These are phyloP conservation scores for Phragmites australis DNA, from an alignment of 176 grass and related monocot genomes.

Conservation along the genomic window DNA sequence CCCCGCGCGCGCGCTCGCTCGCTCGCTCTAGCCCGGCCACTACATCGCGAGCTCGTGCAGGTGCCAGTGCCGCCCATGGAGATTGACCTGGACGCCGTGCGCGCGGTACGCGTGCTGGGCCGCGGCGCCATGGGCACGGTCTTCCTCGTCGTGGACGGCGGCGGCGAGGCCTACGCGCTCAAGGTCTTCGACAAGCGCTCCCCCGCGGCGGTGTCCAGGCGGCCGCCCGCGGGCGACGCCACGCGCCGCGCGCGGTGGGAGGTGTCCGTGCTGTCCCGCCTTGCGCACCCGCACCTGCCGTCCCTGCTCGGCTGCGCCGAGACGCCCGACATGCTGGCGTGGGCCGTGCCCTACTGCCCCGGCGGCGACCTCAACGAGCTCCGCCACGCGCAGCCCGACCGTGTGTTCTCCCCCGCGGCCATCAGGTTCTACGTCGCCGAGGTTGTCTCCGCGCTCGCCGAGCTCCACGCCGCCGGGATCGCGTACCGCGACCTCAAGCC, in stretches of 20 bases:
- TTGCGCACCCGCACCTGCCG: constrained; percentile 80
- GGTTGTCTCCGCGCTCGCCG: constrained; percentile 66
- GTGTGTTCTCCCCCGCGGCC: constrained; percentile 72
- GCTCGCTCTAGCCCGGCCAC: background rate
- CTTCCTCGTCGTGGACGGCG: constrained; percentile 59
- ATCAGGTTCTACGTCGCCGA: constrained; percentile 90
- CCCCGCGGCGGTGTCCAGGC: background rate
- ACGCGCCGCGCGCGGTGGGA: constrained; percentile 82
- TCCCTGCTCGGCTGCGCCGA: constrained; percentile 62
- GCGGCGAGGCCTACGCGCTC: constrained; percentile 58
- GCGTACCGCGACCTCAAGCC: constrained; percentile 98
- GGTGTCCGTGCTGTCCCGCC: constrained; percentile 66
- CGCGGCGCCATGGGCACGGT: constrained; percentile 96
- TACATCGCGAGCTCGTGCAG: background rate
- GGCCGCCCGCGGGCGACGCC: constrained; percentile 20
- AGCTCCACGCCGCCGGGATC: constrained; percentile 77
- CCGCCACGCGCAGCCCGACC: constrained; percentile 68
- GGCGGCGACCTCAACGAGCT: constrained; percentile 93
- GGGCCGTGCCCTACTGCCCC: constrained; percentile 86
- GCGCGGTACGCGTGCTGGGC: constrained; percentile 79
- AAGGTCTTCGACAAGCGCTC: constrained; percentile 92
- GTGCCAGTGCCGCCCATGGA: constrained; percentile 43
- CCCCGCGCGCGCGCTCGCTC: background rate
- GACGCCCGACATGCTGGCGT: constrained; percentile 75
- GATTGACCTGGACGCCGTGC: constrained; percentile 74